phyloP scores from a whole-genome alignment of 129 eudicot genomes.

The Ambrosia trifida region DNA sequence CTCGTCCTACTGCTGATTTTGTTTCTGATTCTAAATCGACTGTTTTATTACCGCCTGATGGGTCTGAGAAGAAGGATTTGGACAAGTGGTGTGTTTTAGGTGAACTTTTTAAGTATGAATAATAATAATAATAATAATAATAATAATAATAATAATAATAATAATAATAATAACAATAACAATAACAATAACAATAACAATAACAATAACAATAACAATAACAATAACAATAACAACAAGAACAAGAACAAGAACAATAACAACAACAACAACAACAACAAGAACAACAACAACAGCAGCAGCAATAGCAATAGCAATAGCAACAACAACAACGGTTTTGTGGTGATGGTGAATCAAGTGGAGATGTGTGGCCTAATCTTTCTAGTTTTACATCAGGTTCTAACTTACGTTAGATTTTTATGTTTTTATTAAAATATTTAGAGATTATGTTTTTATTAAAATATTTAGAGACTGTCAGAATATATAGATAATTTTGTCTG shows the following conservation, averaged over 20 bases:
- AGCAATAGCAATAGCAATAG: too few relatives aligned
- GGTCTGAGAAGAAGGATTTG: conserved; percentile 19
- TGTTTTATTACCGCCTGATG: neutral
- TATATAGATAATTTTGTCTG: neutral
- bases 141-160: neutral
- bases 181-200: too few relatives aligned
- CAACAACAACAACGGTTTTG: too few relatives aligned
- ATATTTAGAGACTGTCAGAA: neutral
- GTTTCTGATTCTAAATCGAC: conserved; percentile 21
- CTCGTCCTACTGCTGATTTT: too few relatives aligned
- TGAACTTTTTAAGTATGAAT: conserved; percentile 1
- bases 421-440: too few relatives aligned
- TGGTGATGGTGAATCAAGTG: neutral
- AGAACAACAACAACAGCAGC: too few relatives aligned
- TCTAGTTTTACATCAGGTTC: conserved; percentile 38
- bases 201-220: too few relatives aligned
- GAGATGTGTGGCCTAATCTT: conserved; percentile 32
- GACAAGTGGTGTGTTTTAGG: neutral
- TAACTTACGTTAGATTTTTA: conserved; percentile 4
- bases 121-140: neutral
- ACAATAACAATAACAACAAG: too few relatives aligned
- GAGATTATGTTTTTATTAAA: too few relatives aligned
- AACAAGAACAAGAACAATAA: too few relatives aligned
- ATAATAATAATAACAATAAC: too few relatives aligned
- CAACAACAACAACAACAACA: too few relatives aligned